phyloP scores from a whole-genome alignment of 2,329 filamentous ascomycete genomes.

The Sporothrix curviconia region DNA sequence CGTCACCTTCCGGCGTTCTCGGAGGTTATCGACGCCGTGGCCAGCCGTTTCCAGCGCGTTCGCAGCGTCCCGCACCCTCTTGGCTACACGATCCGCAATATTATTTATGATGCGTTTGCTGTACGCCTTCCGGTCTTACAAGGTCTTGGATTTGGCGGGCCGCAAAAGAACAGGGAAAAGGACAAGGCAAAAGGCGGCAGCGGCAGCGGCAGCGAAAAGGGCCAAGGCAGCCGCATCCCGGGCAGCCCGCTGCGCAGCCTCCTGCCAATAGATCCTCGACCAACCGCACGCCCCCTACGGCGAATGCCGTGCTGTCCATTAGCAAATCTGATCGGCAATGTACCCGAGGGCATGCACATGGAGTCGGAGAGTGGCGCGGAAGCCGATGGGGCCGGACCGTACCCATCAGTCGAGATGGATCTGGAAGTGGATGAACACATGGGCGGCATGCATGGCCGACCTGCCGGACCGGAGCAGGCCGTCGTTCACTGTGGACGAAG shows the following conservation, averaged over 20 bases:
- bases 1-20: constrained; percentile 16
- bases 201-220: not conserved
- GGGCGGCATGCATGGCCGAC: not conserved
- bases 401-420: constrained; percentile 10
- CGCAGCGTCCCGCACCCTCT: constrained; percentile 15
- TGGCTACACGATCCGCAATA: constrained; percentile 15
- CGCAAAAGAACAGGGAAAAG: constrained; percentile 2
- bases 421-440: constrained; percentile 9
- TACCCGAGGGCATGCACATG: constrained; percentile 3
- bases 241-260: not conserved
- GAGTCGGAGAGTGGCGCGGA: not conserved
- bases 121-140: constrained; percentile 19
- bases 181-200: not conserved
- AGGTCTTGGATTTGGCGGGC: constrained; percentile 13
- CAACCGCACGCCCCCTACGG: not conserved
- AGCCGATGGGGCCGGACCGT: not conserved
- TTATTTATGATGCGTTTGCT: constrained; percentile 19
- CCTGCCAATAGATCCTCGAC: not conserved
- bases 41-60: constrained; percentile 14
- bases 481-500: not conserved
- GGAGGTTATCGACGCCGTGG: constrained; percentile 19
- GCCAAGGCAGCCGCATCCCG: not conserved
- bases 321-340: constrained; percentile 13
- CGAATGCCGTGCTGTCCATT: constrained; percentile 10
- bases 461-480: not conserved